A percentile compares a stretch with the other conserved stretches of the same genome.
Conservation (phyloP, 202 grass and related monocot species). For the Saccharum hybrid region DNA sequence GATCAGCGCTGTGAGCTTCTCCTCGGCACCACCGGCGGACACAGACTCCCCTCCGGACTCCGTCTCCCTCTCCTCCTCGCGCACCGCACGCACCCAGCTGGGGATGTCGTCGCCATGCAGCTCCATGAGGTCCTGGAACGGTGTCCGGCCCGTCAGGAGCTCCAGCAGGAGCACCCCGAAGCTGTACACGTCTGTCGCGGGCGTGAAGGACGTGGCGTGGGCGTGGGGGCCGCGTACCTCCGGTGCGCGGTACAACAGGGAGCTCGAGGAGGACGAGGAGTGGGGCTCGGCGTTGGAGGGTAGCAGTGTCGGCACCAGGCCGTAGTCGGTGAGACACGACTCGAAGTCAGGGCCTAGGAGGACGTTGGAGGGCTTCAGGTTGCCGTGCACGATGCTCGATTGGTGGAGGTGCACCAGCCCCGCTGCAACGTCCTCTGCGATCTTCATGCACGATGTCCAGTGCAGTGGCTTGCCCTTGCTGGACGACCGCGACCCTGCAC, state of each 20-base stretch:
- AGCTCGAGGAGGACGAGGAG: constrained; percentile 36
- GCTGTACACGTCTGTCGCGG: constrained; percentile 55
- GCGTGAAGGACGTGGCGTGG: neutral
- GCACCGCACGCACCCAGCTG: constrained; percentile 71
- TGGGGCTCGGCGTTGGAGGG: constrained; percentile 40
- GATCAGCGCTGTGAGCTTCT: constrained; percentile 74
- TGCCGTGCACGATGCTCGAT: constrained; percentile 64
- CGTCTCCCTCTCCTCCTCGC: constrained; percentile 73
- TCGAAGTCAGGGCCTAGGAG: constrained; percentile 92
- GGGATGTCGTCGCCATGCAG: constrained; percentile 64
- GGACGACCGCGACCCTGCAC: constrained; percentile 65
- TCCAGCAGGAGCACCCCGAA: constrained; percentile 67
- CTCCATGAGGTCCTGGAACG: constrained; percentile 79
- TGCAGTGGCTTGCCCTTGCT: constrained; percentile 89
- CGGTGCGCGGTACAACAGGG: constrained; percentile 68
- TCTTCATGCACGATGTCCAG: constrained; percentile 98
- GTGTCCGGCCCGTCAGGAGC: constrained; percentile 74
- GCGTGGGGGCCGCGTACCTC: constrained; percentile 46
- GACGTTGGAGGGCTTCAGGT: constrained; percentile 93
- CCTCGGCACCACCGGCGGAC: constrained; percentile 42
- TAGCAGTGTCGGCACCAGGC: constrained; percentile 67
- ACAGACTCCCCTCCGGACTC: constrained; percentile 73
- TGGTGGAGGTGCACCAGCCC: constrained; percentile 84
- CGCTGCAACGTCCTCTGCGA: constrained; percentile 78
- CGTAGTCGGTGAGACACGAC: constrained; percentile 93